Evolutionary conservation across 2,329 filamentous ascomycete species (phyloP), one percentile per base, ranked within the genome.

Genomic region (Aureobasidium lini): DNA sequence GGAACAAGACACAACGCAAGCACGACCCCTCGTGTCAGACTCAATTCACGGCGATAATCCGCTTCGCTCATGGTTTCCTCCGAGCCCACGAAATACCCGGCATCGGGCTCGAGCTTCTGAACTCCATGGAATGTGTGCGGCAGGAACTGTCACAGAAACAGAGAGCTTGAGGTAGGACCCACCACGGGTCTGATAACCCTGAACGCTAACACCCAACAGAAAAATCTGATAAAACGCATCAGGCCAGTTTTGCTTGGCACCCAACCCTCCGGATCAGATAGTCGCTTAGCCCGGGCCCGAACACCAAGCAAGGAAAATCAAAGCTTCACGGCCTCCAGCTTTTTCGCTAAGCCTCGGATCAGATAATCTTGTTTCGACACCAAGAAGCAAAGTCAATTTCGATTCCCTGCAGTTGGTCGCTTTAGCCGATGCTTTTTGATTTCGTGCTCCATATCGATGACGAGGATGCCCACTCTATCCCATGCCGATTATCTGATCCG

Each of bases 141-240:
- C 34, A 52, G 34, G 7, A 40, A 52, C 50, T 54, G 39, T 53
- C 49, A 32, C 9, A 7, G 10, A 43, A 43, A 54, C 28, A 32
- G 34, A 43, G 13, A 40, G 23, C 39, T 42, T 13, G 50, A 28
- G 11, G 6, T 8, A 34, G 15, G 50, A 43, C 39, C 50, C 50
- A 54, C 50, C 39, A 8, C 50, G 50, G 50, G 50, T 54, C 50
- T 54, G 50, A 54, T 54, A 54, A 54, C 50, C 39, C 50, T 54
- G 48, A 32, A 11, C 28, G 50, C 28, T 54, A 43, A 29, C 50
- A 7, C 37, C n/a, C 50, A 54, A 54, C 50, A 37, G 11, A 52
- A 50, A 37, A 56, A 56, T 56, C 52, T 56, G 52, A 56, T 56
- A 52, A 52, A 52, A 52, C 48, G 13, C 29, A 52, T 40, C 48